These are phyloP conservation scores for Cenococcum geophilum DNA, from an alignment of 495 filamentous ascomycete species.

Conservation along the genomic window DNA sequence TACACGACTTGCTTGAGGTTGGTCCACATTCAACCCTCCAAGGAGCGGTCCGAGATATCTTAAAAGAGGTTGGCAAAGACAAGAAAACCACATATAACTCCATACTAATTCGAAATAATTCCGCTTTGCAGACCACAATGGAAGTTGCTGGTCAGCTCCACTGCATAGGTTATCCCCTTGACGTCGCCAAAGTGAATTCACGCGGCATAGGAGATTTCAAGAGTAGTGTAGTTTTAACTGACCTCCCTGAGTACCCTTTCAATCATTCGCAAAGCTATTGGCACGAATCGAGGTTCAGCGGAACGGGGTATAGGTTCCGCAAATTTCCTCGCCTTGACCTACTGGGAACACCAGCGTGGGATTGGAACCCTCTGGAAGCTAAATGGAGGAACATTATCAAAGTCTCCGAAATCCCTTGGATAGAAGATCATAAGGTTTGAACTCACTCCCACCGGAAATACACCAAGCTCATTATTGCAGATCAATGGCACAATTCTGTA, in stretches of 20 bases:
- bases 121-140: background rate
- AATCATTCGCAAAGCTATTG: slow-evolving; percentile 6
- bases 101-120: background rate
- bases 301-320: slow-evolving; percentile 18
- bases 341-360: slow-evolving; percentile 46
- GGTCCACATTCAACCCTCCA: background rate
- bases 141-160: background rate
- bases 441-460: too few relatives aligned
- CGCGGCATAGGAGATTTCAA: too few relatives aligned
- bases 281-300: slow-evolving; percentile 11
- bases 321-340: slow-evolving; percentile 47
- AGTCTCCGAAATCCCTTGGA: slow-evolving; percentile 1
- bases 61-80: background rate
- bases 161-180: background rate
- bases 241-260: slow-evolving; percentile 9
- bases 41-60: background rate
- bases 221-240: background rate
- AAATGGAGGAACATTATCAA: slow-evolving; percentile 19
- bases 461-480: slow-evolving; percentile 29
- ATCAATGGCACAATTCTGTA: slow-evolving; percentile 39
- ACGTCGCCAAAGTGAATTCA: background rate
- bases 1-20: background rate
- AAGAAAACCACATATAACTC: background rate
- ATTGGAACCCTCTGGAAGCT: slow-evolving; percentile 45
- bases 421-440: slow-evolving; percentile 15